Conservation (phyloP, 768 basidiomycete genomes). For the Tulasnella sp. region DNA sequence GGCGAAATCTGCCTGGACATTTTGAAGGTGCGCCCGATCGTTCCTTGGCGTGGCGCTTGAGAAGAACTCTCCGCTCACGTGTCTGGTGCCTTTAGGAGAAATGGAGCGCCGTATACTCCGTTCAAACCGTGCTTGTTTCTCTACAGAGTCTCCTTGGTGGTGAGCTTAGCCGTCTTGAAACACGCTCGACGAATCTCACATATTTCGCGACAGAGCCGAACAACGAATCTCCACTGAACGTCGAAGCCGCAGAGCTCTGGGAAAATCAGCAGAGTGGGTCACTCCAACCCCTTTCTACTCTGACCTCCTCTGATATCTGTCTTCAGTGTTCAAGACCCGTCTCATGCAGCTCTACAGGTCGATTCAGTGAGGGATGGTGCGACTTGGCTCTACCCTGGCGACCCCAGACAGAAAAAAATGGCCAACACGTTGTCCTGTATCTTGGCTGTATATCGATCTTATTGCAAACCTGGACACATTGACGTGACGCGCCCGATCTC, state of each 20-base stretch:
- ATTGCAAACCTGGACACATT: background rate
- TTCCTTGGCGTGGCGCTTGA: background rate
- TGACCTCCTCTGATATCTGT: background rate
- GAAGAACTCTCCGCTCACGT: background rate
- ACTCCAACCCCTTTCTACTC: background rate
- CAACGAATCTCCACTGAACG: slow-evolving; percentile 85
- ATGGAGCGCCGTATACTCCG: slow-evolving; percentile 91
- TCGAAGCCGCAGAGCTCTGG: slow-evolving; percentile 83
- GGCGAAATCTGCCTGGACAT: slow-evolving; percentile 80
- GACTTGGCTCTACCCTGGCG: background rate
- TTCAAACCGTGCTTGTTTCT: slow-evolving; percentile 83
- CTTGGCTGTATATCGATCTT: background rate
- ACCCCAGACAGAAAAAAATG: background rate
- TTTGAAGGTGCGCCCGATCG: slow-evolving; percentile 56
- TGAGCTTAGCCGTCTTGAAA: slow-evolving; percentile 39
- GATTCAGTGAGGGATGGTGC: background rate
- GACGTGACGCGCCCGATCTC: too few relatives aligned
- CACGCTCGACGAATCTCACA: background rate
- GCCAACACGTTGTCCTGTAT: background rate
- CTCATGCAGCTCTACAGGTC: slow-evolving; percentile 25
- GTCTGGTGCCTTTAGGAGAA: slow-evolving; percentile 56
- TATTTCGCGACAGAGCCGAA: slow-evolving; percentile 66
- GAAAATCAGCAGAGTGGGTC: slow-evolving; percentile 39
- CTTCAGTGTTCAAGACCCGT: slow-evolving; percentile 21
- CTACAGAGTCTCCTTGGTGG: slow-evolving; percentile 85